Conservation (phyloP, 441 rosid species). For the Bruguiera hainesii region DNA sequence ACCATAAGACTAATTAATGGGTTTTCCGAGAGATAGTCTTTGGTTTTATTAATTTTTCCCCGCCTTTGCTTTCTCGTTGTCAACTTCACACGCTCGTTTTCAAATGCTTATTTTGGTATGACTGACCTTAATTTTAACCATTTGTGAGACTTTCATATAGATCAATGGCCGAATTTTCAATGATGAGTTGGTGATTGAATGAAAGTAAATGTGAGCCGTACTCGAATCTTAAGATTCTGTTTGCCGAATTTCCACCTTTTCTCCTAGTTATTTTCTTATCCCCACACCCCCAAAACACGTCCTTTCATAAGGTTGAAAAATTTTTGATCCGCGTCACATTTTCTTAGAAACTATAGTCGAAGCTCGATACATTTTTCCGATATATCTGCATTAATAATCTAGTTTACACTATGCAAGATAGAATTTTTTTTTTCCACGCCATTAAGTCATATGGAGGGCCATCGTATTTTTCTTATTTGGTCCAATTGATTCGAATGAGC, state of each 20-base stretch:
- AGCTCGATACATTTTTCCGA: no score
- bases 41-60: no score
- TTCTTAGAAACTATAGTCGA: no score
- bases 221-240: not conserved
- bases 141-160: conserved; percentile 4
- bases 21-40: not conserved
- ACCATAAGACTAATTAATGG: no score
- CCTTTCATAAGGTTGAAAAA: not conserved
- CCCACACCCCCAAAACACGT: not conserved
- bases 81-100: not conserved
- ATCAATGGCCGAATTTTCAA: not conserved
- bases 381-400: no score
- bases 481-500: not conserved
- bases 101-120: not conserved
- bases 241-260: not conserved
- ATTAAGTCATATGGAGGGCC: no score
- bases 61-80: not conserved
- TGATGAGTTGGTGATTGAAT: not conserved
- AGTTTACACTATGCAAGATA: no score
- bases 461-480: no score
- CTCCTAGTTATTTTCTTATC: not conserved
- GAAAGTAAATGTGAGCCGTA: not conserved
- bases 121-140: conserved; percentile 20
- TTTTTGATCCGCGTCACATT: no score
- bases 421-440: no score